Percentiles rank a stretch among this genome's conserved stretches.
Evolutionary conservation across 2,329 filamentous ascomycete genomes (phyloP).

Genomic region (Hortaea sp.): DNA sequence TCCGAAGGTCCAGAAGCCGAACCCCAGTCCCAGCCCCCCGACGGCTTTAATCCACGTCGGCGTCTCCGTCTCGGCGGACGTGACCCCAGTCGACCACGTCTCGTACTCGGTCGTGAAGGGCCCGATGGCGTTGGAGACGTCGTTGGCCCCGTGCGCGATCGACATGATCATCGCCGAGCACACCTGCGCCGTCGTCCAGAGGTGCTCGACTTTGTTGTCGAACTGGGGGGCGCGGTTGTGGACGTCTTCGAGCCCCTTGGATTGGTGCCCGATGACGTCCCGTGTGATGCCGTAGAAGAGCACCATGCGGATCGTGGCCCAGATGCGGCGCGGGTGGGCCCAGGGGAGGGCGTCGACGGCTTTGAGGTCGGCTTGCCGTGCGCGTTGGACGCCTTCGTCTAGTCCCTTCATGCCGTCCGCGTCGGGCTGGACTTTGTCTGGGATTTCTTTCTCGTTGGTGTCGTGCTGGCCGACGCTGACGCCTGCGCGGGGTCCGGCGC

Average conservation of each 20-base stretch:
- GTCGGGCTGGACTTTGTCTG: neutral
- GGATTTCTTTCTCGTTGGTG: neutral
- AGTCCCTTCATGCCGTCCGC: neutral
- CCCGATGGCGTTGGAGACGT: constrained; percentile 48
- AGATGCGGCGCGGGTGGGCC: constrained; percentile 9
- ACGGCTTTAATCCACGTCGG: constrained; percentile 52
- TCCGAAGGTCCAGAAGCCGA: constrained; percentile 51
- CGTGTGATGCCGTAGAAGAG: constrained; percentile 13
- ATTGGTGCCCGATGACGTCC: constrained; percentile 19
- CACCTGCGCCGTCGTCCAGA: constrained; percentile 56
- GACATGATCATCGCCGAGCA: constrained; percentile 61
- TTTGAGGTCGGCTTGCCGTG: neutral
- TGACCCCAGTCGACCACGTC: constrained; percentile 42
- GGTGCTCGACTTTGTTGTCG: constrained; percentile 51
- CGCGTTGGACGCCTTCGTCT: neutral
- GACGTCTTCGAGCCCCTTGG: constrained; percentile 44
- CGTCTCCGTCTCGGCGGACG: constrained; percentile 39
- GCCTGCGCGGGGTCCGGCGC: neutral
- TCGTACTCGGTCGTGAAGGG: constrained; percentile 52
- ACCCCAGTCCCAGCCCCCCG: constrained; percentile 41
- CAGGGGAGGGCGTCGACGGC: constrained; percentile 5
- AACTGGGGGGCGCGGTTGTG: constrained; percentile 25
- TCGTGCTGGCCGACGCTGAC: neutral
- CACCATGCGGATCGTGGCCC: constrained; percentile 9
- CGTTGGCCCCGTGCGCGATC: constrained; percentile 60